Percentiles rank a stretch among this genome's conserved stretches.
These are phyloP conservation scores for Pilasporangium apinafurcum DNA, from an alignment of 352 stramenopile species.

Conservation along the genomic window DNA sequence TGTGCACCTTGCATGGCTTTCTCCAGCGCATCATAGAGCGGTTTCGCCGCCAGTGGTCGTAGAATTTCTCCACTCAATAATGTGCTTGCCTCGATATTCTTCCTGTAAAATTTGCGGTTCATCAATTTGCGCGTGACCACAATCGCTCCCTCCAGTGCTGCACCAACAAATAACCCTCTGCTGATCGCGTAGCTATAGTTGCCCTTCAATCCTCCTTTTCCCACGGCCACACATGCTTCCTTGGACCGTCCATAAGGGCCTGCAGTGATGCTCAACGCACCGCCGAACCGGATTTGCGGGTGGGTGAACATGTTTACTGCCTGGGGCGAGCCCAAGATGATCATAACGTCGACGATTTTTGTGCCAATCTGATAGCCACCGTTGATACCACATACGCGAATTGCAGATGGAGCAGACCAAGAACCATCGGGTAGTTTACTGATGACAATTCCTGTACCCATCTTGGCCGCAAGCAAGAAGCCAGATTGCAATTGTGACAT, in stretches of 20 bases:
- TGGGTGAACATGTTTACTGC: conserved; percentile 83
- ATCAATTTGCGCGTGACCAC: conserved; percentile 74
- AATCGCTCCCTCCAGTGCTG: conserved; percentile 87
- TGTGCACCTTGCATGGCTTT: conserved; percentile 32
- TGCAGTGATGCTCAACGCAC: conserved; percentile 76
- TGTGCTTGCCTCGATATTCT: conserved; percentile 31
- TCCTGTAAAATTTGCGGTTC: conserved; percentile 91
- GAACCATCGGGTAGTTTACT: conserved; percentile 51
- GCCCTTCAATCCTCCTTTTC: conserved; percentile 38
- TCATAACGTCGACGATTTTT: conserved; percentile 89
- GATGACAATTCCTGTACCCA: conserved; percentile 76
- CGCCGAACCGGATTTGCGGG: conserved; percentile 80
- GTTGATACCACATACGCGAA: conserved; percentile 74
- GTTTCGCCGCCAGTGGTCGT: conserved; percentile 28
- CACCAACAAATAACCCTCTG: conserved; percentile 87
- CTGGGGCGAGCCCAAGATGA: conserved; percentile 84
- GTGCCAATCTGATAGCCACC: conserved; percentile 81
- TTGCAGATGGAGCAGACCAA: conserved; percentile 88
- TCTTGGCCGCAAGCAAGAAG: conserved; percentile 52
- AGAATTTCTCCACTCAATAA: conserved; percentile 35
- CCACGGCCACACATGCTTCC: conserved; percentile 45
- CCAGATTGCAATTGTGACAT: conserved; percentile 46
- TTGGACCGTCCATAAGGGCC: conserved; percentile 77
- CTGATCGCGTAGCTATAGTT: conserved; percentile 91
- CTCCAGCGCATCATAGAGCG: conserved; percentile 56